Evolutionary conservation across 2,329 filamentous ascomycete genomes (phyloP).

Genomic region (Fusarium denticulatum): DNA sequence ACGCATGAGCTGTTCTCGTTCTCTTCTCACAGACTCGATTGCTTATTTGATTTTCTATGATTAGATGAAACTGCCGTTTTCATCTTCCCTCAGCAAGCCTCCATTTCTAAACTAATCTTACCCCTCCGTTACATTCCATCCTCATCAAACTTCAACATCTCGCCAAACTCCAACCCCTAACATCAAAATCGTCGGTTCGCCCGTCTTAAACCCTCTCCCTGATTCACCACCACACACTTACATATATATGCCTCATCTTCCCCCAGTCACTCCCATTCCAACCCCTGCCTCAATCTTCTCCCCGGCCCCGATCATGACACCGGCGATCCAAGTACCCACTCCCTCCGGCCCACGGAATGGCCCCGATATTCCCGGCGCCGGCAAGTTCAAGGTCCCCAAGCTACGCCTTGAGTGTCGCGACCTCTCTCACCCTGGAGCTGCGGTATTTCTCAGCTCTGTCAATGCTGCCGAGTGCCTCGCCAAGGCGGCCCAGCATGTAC

Average conservation of each 20-base stretch:
- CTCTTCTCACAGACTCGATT: background rate
- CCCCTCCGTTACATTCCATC: conserved; percentile 32
- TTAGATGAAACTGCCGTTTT: background rate
- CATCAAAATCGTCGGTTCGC: background rate
- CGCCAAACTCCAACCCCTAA: background rate
- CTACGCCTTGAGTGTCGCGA: conserved; percentile 70
- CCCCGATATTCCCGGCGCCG: conserved; percentile 26
- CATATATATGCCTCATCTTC: conserved; percentile 42
- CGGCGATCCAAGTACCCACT: conserved; percentile 39
- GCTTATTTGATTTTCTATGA: background rate
- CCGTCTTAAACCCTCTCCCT: background rate
- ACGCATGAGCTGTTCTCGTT: background rate
- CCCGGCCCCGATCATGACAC: conserved; percentile 41
- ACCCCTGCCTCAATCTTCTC: conserved; percentile 38
- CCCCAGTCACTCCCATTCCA: conserved; percentile 36
- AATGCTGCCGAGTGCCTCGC: conserved; percentile 71
- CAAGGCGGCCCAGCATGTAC: conserved; percentile 72
- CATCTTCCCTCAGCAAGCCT: conserved; percentile 11
- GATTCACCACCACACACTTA: conserved; percentile 3
- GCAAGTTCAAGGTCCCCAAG: conserved; percentile 59
- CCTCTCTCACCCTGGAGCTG: conserved; percentile 67
- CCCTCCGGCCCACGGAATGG: conserved; percentile 24
- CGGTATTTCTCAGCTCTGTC: conserved; percentile 73
- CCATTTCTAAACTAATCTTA: background rate
- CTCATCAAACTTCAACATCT: conserved; percentile 1